These are phyloP conservation scores for Panicum virgatum DNA, from an alignment of 202 grass and related monocot species.

Conservation along the genomic window DNA sequence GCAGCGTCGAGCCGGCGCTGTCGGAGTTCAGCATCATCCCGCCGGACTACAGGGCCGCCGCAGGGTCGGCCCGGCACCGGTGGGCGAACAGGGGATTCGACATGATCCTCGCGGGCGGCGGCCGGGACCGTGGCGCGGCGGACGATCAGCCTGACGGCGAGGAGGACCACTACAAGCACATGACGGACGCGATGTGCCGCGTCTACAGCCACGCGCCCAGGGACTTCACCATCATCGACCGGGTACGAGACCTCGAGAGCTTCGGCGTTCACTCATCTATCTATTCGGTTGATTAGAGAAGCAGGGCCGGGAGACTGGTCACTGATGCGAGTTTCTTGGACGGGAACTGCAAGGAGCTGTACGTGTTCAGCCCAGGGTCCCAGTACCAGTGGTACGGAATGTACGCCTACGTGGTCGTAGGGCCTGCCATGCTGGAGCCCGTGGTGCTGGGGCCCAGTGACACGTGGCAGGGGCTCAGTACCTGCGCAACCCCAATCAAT, in stretches of 20 bases:
- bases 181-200: conserved; percentile 62
- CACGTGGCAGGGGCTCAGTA: conserved; percentile 57
- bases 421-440: conserved; percentile 56
- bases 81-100: conserved; percentile 49
- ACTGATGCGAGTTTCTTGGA: conserved; percentile 1
- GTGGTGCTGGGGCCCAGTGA: conserved; percentile 46
- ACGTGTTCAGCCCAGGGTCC: conserved; percentile 79
- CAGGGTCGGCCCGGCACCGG: background rate
- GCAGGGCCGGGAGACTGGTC: background rate
- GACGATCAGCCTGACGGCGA: conserved; percentile 60
- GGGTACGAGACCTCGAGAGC: conserved; percentile 41
- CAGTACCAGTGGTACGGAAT: conserved; percentile 71
- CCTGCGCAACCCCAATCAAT: conserved; percentile 78
- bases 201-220: conserved; percentile 65
- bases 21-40: conserved; percentile 66
- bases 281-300: background rate
- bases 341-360: conserved; percentile 53
- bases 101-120: conserved; percentile 42
- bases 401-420: conserved; percentile 69
- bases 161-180: conserved; percentile 66
- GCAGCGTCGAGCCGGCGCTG: conserved; percentile 41
- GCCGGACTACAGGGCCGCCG: conserved; percentile 41
- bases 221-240: conserved; percentile 76
- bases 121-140: background rate
- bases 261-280: background rate